A percentile compares a stretch with the other conserved stretches of the same genome.
Evolutionary conservation across 495 filamentous ascomycete genomes (phyloP).

Genomic region (Xylaria acuta): DNA sequence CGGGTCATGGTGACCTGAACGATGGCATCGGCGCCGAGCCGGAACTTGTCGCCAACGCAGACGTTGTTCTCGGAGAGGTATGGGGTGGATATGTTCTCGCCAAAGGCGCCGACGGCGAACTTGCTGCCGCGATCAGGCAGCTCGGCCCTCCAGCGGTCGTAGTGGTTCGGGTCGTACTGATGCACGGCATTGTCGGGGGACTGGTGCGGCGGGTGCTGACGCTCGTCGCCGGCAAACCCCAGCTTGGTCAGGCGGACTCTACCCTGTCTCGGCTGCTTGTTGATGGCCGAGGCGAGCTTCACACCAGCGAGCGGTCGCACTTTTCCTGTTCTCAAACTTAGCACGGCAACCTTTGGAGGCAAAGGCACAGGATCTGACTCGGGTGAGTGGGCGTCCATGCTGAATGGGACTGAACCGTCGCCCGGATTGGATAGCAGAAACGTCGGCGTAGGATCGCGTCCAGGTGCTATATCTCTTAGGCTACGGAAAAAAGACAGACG

Average conservation of each 20-base stretch:
- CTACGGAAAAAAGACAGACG: neutral
- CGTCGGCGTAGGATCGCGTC: neutral
- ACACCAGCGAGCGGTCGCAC: conserved; percentile 44
- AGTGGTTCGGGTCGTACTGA: conserved; percentile 52
- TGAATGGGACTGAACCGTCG: neutral
- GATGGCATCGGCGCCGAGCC: conserved; percentile 40
- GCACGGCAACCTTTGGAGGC: conserved; percentile 55
- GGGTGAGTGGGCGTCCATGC: conserved; percentile 56
- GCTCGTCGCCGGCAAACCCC: conserved; percentile 51
- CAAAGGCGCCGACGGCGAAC: conserved; percentile 53
- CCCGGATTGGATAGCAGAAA: neutral
- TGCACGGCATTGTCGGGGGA: conserved; percentile 54
- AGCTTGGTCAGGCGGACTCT: conserved; percentile 39
- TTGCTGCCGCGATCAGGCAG: conserved; percentile 39
- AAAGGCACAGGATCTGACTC: conserved; percentile 58
- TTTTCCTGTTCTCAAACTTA: conserved; percentile 49
- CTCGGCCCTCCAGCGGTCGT: conserved; percentile 46
- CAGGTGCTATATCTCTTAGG: neutral
- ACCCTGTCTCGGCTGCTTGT: conserved; percentile 45
- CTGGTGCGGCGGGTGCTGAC: conserved; percentile 47
- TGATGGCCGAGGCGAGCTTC: conserved; percentile 48
- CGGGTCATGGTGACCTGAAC: conserved; percentile 46
- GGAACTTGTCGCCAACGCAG: conserved; percentile 54
- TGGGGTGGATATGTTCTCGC: conserved; percentile 50
- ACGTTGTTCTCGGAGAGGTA: conserved; percentile 50